A percentile compares a stretch with the other conserved stretches of the same genome.
phyloP scores from a whole-genome alignment of 495 filamentous ascomycete species.

The Parathielavia hyrcaniae region DNA sequence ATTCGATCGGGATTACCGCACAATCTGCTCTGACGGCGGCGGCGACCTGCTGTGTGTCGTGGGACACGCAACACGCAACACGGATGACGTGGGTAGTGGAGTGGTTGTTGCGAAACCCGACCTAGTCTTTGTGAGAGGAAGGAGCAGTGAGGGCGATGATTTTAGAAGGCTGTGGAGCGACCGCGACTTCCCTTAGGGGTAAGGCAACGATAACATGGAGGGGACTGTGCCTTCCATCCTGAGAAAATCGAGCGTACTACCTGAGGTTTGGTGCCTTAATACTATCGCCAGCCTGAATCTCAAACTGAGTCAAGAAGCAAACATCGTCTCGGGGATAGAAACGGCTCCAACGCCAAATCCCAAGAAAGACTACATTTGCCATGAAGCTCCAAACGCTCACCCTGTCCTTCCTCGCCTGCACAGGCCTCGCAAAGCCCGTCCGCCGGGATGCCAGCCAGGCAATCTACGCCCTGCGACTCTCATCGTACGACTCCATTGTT shows the following conservation, averaged over 20 bases:
- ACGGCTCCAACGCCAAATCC: neutral
- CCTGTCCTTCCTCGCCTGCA: slow-evolving; percentile 14
- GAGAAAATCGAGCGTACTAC: too few relatives aligned
- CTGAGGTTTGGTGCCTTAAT: too few relatives aligned
- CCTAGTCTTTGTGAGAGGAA: slow-evolving; percentile 7
- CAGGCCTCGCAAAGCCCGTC: slow-evolving; percentile 17
- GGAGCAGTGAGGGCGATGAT: neutral
- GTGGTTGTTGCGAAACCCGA: slow-evolving; percentile 3
- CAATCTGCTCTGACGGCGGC: slow-evolving; percentile 1
- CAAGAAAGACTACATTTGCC: too few relatives aligned
- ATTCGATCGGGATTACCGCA: neutral
- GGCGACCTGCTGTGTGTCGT: slow-evolving; percentile 11
- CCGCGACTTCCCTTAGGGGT: neutral
- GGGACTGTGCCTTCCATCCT: neutral
- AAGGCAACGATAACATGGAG: neutral
- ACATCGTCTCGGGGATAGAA: neutral
- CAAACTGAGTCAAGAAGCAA: neutral
- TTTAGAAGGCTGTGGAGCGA: neutral
- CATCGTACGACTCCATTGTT: slow-evolving; percentile 19
- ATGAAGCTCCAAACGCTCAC: slow-evolving; percentile 22
- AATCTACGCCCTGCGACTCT: slow-evolving; percentile 22
- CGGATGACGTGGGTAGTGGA: neutral
- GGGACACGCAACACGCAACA: slow-evolving; percentile 14
- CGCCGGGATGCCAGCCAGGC: slow-evolving; percentile 4
- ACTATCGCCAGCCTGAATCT: neutral